A percentile compares a stretch with the other conserved stretches of the same genome.
Evolutionary conservation across 805 yeast genomes (phyloP).

Genomic region (Hanseniaspora lachancei): DNA sequence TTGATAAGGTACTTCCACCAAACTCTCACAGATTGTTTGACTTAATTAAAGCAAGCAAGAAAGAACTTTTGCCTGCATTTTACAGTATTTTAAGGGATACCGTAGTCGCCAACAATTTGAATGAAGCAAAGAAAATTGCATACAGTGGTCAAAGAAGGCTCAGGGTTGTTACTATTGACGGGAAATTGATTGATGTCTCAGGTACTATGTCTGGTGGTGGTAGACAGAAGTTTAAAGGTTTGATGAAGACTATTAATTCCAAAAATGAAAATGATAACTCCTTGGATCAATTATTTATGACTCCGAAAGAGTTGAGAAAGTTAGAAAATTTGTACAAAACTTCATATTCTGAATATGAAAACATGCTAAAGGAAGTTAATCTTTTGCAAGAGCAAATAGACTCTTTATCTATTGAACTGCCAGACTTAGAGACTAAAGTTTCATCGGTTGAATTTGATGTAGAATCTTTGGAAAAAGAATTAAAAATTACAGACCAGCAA

Average conservation of each 20-base stretch:
- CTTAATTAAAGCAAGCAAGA: slow-evolving; percentile 53
- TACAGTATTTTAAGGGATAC: slow-evolving; percentile 80
- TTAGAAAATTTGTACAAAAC: slow-evolving; percentile 39
- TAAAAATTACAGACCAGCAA: slow-evolving; percentile 46
- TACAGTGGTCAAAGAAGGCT: slow-evolving; percentile 60
- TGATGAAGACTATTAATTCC: slow-evolving; percentile 36
- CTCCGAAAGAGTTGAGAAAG: slow-evolving; percentile 44
- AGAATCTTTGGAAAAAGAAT: not conserved
- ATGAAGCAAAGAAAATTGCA: slow-evolving; percentile 78
- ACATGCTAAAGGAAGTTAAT: slow-evolving; percentile 36
- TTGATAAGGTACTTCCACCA: slow-evolving; percentile 34
- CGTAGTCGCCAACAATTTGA: slow-evolving; percentile 64
- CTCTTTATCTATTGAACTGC: slow-evolving; percentile 49
- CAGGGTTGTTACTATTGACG: slow-evolving; percentile 86
- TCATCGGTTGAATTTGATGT: slow-evolving; percentile 49
- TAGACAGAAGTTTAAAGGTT: slow-evolving; percentile 50
- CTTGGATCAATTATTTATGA: slow-evolving; percentile 25
- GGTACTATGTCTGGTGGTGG: slow-evolving; percentile 99
- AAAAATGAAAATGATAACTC: slow-evolving; percentile 24
- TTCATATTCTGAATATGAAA: slow-evolving; percentile 42
- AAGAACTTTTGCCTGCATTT: slow-evolving; percentile 71
- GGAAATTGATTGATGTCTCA: slow-evolving; percentile 78
- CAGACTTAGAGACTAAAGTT: slow-evolving; percentile 51
- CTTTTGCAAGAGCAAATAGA: slow-evolving; percentile 50
- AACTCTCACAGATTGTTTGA: slow-evolving; percentile 75